A percentile compares a stretch with the other conserved stretches of the same genome.
Evolutionary conservation across 2,329 filamentous ascomycete species (phyloP).

Genomic region (Cladosporium oxysporum): DNA sequence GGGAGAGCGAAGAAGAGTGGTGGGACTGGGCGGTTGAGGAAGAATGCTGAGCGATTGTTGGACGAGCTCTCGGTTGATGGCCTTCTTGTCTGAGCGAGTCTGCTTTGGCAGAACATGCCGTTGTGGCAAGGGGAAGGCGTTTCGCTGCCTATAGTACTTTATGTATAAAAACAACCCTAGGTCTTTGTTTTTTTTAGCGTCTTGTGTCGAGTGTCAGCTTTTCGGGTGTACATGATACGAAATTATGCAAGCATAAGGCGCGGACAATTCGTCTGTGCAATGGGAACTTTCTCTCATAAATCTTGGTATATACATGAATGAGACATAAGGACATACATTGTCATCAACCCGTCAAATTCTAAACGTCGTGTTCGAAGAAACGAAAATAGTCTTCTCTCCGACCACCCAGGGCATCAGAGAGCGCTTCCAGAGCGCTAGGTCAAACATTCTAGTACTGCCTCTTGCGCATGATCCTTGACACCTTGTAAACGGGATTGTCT

Average conservation of each 20-base stretch:
- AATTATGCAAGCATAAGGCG: background rate
- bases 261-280: background rate
- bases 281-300: background rate
- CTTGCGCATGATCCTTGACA: background rate
- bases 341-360: background rate
- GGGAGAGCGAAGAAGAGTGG: constrained; percentile 10
- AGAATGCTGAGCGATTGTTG: background rate
- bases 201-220: background rate
- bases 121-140: background rate
- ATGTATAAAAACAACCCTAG: background rate
- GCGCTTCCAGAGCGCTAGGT: background rate
- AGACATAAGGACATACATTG: background rate
- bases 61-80: background rate
- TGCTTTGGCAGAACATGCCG: background rate
- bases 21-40: constrained; percentile 16
- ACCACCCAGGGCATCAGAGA: background rate
- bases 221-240: background rate
- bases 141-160: background rate
- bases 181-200: background rate
- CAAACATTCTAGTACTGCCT: background rate
- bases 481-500: constrained; percentile 50
- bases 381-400: too few species aligned
- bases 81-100: background rate
- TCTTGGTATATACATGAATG: background rate
- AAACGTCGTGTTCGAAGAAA: background rate